Percentiles rank a stretch among this genome's conserved stretches.
Conservation (phyloP, 768 basidiomycete genomes). For the Agrocybe pediades region DNA sequence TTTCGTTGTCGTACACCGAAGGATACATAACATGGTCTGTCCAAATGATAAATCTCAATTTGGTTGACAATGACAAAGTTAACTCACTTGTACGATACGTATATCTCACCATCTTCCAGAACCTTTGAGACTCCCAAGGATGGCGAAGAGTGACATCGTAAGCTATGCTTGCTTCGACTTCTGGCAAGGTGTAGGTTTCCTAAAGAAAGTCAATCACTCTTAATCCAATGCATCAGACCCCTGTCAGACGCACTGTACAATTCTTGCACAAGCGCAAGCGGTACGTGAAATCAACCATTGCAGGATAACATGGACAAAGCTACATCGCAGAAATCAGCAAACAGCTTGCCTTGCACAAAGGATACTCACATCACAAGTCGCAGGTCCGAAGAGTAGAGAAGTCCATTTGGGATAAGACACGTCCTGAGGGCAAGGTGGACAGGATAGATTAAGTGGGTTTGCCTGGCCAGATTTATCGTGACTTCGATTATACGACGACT, state of each 20-base stretch:
- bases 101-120: neutral
- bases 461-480: neutral
- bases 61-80: neutral
- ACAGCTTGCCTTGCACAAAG: neutral
- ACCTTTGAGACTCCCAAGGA: neutral
- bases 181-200: neutral
- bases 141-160: neutral
- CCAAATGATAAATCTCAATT: neutral
- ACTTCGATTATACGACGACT: neutral
- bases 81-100: conserved; percentile 1
- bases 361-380: conserved; percentile 5
- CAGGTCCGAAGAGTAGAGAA: conserved; percentile 9
- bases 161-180: neutral
- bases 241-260: neutral
- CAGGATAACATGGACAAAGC: neutral
- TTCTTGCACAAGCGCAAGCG: conserved; percentile 1
- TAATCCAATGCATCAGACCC: neutral
- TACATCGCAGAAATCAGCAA: conserved; percentile 1
- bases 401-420: conserved; percentile 12
- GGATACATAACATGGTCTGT: neutral
- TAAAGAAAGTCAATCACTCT: neutral
- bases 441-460: no score
- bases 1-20: neutral
- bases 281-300: conserved; percentile 8
- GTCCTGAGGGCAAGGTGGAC: conserved; percentile 1